phyloP scores from a whole-genome alignment of 108 stramenopile species.

The Chaetoceros muelleri region DNA sequence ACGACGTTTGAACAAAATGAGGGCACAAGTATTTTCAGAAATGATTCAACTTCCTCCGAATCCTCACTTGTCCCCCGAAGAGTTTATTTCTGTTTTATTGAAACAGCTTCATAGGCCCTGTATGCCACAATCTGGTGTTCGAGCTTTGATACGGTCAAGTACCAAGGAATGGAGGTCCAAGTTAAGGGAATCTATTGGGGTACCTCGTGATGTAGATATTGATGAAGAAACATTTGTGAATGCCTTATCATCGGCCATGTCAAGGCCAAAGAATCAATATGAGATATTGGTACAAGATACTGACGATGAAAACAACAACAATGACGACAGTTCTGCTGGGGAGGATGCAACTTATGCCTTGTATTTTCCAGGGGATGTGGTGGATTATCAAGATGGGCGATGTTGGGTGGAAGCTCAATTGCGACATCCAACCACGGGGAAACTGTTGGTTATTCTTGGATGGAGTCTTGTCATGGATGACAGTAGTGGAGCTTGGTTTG shows the following conservation, averaged over 20 bases:
- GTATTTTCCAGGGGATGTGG: constrained; percentile 40
- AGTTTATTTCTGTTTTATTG: constrained; percentile 17
- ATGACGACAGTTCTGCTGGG: not conserved
- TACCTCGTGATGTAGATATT: constrained; percentile 15
- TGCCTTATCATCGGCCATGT: constrained; percentile 34
- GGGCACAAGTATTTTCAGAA: not conserved
- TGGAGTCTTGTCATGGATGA: constrained; percentile 29
- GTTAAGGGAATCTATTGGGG: constrained; percentile 35
- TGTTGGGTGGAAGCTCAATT: constrained; percentile 61
- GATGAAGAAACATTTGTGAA: constrained; percentile 18
- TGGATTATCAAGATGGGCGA: constrained; percentile 56
- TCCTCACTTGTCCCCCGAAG: constrained; percentile 21
- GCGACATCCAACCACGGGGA: constrained; percentile 21
- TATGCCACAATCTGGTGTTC: constrained; percentile 22
- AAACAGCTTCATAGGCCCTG: constrained; percentile 8
- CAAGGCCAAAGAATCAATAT: constrained; percentile 52
- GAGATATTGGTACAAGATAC: constrained; percentile 45
- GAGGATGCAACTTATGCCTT: constrained; percentile 4
- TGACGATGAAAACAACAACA: constrained; percentile 14
- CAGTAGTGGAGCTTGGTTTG: constrained; percentile 41
- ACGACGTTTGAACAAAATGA: not conserved
- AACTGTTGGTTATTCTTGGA: constrained; percentile 45
- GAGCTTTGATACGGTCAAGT: constrained; percentile 18
- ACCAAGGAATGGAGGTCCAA: constrained; percentile 30
- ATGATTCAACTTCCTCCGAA: constrained; percentile 27